Evolutionary conservation across 306 rosid species (phyloP), one percentile per base, ranked within the genome.

Genomic region (Quercus variabilis): DNA sequence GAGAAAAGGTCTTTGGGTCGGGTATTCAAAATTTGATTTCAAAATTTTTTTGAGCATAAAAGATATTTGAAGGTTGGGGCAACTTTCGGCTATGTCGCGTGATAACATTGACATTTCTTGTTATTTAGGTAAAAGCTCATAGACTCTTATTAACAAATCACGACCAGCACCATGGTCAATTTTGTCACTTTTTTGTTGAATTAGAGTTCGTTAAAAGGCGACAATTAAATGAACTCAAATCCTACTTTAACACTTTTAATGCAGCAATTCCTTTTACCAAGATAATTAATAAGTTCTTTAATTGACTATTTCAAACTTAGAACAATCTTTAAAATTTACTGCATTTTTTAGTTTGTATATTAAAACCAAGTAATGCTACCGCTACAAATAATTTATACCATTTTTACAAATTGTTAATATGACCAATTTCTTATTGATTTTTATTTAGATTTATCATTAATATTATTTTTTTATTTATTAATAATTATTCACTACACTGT

Each of bases 31-130:
- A 6, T 75, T 79, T 19, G 31, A 83, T 59, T 77, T 33, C 35
- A 74, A 69, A 74, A 69, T 69, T 19, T 58, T 57, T 73, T 62
- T 76, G 73, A 67, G 65, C 25, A 23, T 17, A 43, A 3, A 33
- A 23, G 43, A 74, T 71, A 54, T 69, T 60, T 82, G 73, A 60
- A 69, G 80, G 65, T 46, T 57, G 73, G 28, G 78, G 69, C 69
- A 85, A 86, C 89, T 89, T 90, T 87, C 79, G 73, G 84, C 82
- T 58, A 73, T 78, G 56, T 84, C 85, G 85, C 81, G 92, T 89
- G 96, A 91, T 73, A 80, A 86, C 87, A 88, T 38, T 80, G 92
- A 89, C 90, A 33, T 88, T 77, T 78, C 87, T 89, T 87, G 75
- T 86, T 70, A 87, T 88, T 91, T 89, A 82, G 94, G 94, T 89